A percentile compares a stretch with the other conserved stretches of the same genome.
These are phyloP conservation scores for Geotrichum reessii DNA, from an alignment of 1,139 yeast species.

Conservation along the genomic window DNA sequence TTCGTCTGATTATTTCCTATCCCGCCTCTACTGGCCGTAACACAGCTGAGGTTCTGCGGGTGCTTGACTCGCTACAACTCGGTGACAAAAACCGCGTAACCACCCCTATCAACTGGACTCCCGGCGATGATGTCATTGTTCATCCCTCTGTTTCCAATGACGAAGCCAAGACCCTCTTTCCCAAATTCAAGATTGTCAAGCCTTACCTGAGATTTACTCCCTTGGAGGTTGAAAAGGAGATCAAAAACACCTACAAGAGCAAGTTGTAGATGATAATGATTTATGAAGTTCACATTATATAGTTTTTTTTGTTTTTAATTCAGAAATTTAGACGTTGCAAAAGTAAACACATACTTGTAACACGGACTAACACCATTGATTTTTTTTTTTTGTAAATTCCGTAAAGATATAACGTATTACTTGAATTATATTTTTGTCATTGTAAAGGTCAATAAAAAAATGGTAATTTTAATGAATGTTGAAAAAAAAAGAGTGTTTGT, in stretches of 20 bases:
- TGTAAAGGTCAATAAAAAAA: too few species aligned
- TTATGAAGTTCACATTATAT: not conserved
- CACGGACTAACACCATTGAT: too few species aligned
- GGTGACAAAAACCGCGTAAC: slow-evolving; percentile 68
- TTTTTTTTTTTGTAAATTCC: too few species aligned
- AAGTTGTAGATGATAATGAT: slow-evolving; percentile 1
- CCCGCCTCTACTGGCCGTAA: slow-evolving; percentile 87
- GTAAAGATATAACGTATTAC: too few species aligned
- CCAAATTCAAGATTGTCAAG: slow-evolving; percentile 69
- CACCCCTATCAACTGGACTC: slow-evolving; percentile 83
- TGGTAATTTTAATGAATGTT: too few species aligned
- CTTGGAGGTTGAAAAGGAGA: slow-evolving; percentile 22
- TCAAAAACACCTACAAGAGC: slow-evolving; percentile 5
- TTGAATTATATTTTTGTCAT: too few species aligned
- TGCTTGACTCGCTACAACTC: slow-evolving; percentile 70
- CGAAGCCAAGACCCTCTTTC: slow-evolving; percentile 67
- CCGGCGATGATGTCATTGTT: slow-evolving; percentile 80
- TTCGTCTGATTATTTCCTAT: slow-evolving; percentile 67
- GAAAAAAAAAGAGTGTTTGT: too few species aligned
- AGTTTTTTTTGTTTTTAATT: not conserved
- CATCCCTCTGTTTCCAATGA: slow-evolving; percentile 68
- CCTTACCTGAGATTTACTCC: slow-evolving; percentile 67
- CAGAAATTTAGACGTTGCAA: too few species aligned
- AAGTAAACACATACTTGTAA: too few species aligned
- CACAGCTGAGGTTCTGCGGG: slow-evolving; percentile 81